Conservation (phyloP, 1,284 basidiomycete genomes). For the Ganoderma lingzhi region DNA sequence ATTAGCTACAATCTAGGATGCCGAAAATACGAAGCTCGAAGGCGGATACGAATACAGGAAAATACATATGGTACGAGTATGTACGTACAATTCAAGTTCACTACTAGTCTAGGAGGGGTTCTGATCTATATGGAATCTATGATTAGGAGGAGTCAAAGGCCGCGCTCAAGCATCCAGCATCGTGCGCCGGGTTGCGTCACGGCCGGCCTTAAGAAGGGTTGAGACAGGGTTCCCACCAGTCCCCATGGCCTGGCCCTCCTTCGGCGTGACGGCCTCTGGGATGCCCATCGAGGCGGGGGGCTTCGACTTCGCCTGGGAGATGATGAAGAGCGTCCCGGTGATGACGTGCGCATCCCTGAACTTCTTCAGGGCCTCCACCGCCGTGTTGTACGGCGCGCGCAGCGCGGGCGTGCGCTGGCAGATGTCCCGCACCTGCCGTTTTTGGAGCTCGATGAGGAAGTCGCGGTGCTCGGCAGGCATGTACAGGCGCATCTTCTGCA, state of each 20-base stretch:
- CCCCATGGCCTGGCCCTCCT: constrained; percentile 64
- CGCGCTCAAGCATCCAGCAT: constrained; percentile 47
- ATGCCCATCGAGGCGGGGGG: constrained; percentile 49
- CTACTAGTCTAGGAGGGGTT: constrained; percentile 14
- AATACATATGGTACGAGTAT: neutral
- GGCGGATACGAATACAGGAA: neutral
- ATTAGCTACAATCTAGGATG: constrained; percentile 11
- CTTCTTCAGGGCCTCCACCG: constrained; percentile 80
- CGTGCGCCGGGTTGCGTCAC: constrained; percentile 86
- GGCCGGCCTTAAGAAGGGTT: constrained; percentile 83
- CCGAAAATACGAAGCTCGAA: constrained; percentile 1
- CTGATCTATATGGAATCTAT: constrained; percentile 6
- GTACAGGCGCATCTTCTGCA: constrained; percentile 83
- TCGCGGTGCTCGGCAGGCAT: constrained; percentile 83
- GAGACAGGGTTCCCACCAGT: constrained; percentile 91
- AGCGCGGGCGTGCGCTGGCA: constrained; percentile 64
- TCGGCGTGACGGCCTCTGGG: constrained; percentile 58
- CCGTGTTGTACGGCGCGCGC: constrained; percentile 80
- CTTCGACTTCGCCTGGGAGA: constrained; percentile 72
- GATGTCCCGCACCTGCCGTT: constrained; percentile 64
- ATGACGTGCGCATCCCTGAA: constrained; percentile 91
- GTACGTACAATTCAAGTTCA: neutral
- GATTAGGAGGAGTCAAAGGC: constrained; percentile 4
- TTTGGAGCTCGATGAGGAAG: constrained; percentile 65
- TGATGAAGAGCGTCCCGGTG: constrained; percentile 87